Percentiles rank a stretch among this genome's conserved stretches.
Conservation (phyloP, 1,284 basidiomycete species). For the Papiliotrema nemorosa region DNA sequence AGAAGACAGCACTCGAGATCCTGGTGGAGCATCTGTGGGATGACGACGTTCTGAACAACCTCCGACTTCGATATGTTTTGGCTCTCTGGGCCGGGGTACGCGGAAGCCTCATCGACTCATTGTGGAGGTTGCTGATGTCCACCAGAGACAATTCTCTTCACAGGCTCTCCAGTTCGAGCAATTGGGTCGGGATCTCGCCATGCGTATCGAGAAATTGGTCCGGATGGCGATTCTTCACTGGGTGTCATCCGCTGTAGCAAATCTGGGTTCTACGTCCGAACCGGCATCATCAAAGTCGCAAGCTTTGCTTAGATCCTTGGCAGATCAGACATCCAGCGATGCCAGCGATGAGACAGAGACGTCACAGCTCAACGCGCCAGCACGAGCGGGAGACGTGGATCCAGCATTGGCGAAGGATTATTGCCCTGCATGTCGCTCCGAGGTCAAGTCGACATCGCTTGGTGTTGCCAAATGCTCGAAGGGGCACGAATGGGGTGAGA, state of each 20-base stretch:
- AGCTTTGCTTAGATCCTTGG: background rate
- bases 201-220: too few relatives aligned
- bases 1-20: background rate
- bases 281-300: too few relatives aligned
- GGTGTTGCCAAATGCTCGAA: slow-evolving; percentile 20
- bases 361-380: background rate
- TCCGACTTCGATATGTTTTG: slow-evolving; percentile 16
- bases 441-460: background rate
- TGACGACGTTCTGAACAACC: slow-evolving; percentile 8
- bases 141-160: background rate
- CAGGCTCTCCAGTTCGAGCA: background rate
- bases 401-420: background rate
- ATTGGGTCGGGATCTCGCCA: too few relatives aligned
- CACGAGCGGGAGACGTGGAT: background rate
- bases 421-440: slow-evolving; percentile 3
- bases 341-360: background rate
- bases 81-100: slow-evolving; percentile 17
- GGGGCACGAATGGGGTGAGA: slow-evolving; percentile 44
- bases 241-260: too few relatives aligned
- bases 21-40: slow-evolving; percentile 15
- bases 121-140: too few relatives aligned
- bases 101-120: too few relatives aligned
- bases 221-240: too few relatives aligned
- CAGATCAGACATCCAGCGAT: too few relatives aligned
- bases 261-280: too few relatives aligned